These are phyloP conservation scores for Pseudonectria buxi DNA, from an alignment of 2,329 filamentous ascomycete species.

Conservation along the genomic window DNA sequence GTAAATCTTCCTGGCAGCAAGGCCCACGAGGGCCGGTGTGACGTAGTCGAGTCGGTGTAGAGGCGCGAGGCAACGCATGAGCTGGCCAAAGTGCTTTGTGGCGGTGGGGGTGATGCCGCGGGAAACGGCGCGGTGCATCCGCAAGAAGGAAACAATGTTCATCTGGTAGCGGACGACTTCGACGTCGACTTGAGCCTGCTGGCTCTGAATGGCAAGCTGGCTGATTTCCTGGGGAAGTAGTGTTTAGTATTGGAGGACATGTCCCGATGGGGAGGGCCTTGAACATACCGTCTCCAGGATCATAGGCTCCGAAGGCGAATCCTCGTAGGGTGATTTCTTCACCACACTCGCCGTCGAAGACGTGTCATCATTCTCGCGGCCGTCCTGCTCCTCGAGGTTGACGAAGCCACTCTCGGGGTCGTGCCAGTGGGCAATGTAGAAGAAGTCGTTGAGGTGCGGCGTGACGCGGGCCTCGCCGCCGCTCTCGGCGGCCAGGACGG, in stretches of 20 bases:
- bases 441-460: conserved; percentile 66
- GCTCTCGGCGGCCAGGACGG: conserved; percentile 51
- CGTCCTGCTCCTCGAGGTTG: conserved; percentile 60
- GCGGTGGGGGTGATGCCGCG: conserved; percentile 71
- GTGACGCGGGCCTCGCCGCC: conserved; percentile 44
- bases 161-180: conserved; percentile 80
- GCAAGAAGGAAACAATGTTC: conserved; percentile 80
- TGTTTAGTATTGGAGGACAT: too few relatives aligned
- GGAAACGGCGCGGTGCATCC: conserved; percentile 77
- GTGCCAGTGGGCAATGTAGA: conserved; percentile 86
- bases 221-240: conserved; percentile 45
- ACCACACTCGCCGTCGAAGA: conserved; percentile 41
- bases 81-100: conserved; percentile 66
- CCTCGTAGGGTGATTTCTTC: conserved; percentile 25
- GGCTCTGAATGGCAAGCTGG: conserved; percentile 51
- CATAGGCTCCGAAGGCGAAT: conserved; percentile 22
- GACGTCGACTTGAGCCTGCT: conserved; percentile 57
- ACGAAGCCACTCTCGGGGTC: conserved; percentile 63
- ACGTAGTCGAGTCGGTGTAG: conserved; percentile 76
- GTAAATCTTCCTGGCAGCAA: conserved; percentile 84
- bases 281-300: conserved; percentile 38
- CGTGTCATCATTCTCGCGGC: conserved; percentile 25
- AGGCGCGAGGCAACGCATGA: conserved; percentile 68
- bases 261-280: too few relatives aligned
- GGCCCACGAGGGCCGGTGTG: conserved; percentile 72